A percentile compares a stretch with the other conserved stretches of the same genome.
phyloP scores from a whole-genome alignment of 345 rosid species.

The Erucastrum elatum region DNA sequence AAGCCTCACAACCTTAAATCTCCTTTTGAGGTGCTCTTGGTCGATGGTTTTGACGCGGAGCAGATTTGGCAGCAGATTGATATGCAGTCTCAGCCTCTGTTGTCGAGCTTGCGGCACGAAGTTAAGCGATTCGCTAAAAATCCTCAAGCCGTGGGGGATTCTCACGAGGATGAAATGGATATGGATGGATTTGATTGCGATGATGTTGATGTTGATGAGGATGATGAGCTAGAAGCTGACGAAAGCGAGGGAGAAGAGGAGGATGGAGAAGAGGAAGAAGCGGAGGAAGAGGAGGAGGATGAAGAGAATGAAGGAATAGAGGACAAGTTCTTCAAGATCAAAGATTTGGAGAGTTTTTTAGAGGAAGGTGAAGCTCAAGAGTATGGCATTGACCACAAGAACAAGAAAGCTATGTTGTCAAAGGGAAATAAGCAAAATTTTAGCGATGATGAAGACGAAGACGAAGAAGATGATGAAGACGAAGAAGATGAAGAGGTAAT shows the following conservation, averaged over 20 bases:
- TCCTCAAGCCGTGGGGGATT: conserved; percentile 40
- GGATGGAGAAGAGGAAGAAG: conserved; percentile 19
- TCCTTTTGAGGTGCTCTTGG: conserved; percentile 64
- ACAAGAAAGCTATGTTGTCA: conserved; percentile 41
- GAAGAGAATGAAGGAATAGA: conserved; percentile 54
- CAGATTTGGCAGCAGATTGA: conserved; percentile 99
- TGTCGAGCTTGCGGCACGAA: conserved; percentile 57
- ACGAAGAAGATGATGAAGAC: conserved; percentile 34
- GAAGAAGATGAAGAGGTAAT: conserved; percentile 32
- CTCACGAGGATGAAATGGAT: conserved; percentile 42
- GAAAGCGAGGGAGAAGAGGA: conserved; percentile 36
- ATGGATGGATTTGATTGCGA: conserved; percentile 46
- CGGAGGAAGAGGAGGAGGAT: conserved; percentile 20
- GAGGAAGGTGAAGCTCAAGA: conserved; percentile 80
- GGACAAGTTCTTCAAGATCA: conserved; percentile 78
- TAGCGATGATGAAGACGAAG: conserved; percentile 46
- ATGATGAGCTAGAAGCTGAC: conserved; percentile 37
- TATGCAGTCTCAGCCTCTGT: conserved; percentile 62
- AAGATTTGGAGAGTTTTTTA: conserved; percentile 67
- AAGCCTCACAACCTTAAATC: conserved; percentile 58
- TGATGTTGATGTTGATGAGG: conserved; percentile 25
- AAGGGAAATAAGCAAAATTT: conserved; percentile 32
- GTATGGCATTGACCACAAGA: conserved; percentile 52
- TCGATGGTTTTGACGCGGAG: conserved; percentile 82
- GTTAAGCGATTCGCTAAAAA: conserved; percentile 57